Evolutionary conservation across 179 eudicot species (phyloP).

Genomic region (Drosera spatulata): DNA sequence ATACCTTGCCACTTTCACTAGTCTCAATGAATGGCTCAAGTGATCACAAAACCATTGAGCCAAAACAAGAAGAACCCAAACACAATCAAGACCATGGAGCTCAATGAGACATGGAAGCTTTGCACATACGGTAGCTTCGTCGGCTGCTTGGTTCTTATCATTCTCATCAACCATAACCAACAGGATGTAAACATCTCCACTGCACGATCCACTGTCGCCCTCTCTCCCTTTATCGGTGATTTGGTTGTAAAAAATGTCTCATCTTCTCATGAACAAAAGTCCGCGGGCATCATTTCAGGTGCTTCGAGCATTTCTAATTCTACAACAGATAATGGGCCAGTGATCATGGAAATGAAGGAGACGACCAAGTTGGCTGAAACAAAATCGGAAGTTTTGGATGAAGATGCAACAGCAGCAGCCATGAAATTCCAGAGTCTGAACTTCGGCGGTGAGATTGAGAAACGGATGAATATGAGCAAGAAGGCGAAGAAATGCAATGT

Average conservation of each 20-base stretch:
- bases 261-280: background rate
- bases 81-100: slow-evolving; percentile 11
- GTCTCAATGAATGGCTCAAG: too few species aligned
- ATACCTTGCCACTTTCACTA: too few species aligned
- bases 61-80: too few species aligned
- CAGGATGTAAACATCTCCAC: background rate
- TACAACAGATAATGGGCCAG: too few species aligned
- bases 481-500: slow-evolving; percentile 6
- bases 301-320: too few species aligned
- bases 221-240: background rate
- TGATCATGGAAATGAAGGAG: too few species aligned
- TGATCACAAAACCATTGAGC: too few species aligned
- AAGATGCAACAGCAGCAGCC: background rate
- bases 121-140: slow-evolving; percentile 14
- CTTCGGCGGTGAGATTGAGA: background rate
- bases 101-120: slow-evolving; percentile 9
- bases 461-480: background rate
- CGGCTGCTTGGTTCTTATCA: slow-evolving; percentile 10
- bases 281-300: too few species aligned
- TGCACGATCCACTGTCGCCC: background rate
- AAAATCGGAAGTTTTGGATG: background rate
- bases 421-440: background rate
- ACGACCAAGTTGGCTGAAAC: background rate
- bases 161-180: slow-evolving; percentile 4
- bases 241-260: background rate